Conservation (phyloP, 768 basidiomycete genomes). For the Mycena rebaudengoi region DNA sequence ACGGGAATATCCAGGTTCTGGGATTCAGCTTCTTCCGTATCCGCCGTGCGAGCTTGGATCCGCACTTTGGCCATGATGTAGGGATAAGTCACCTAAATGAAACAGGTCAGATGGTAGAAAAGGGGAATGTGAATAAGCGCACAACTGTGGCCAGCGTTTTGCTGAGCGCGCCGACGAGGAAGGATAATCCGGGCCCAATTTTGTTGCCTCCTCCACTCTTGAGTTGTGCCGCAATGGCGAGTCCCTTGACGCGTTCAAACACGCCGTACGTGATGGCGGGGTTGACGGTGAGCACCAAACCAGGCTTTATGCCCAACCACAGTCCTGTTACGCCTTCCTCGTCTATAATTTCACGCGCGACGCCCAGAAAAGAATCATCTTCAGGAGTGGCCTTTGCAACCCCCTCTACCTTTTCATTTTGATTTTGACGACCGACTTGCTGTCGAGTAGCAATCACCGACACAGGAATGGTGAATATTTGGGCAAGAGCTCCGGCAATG, state of each 20-base stretch:
- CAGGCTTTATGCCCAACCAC: slow-evolving; percentile 93
- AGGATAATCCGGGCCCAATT: slow-evolving; percentile 80
- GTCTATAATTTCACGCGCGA: slow-evolving; percentile 86
- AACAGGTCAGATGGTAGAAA: not conserved
- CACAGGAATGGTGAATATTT: slow-evolving; percentile 98
- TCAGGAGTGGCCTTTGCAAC: slow-evolving; percentile 27
- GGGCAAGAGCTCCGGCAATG: slow-evolving; percentile 90
- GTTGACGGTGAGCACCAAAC: slow-evolving; percentile 95
- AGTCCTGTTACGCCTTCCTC: slow-evolving; percentile 89
- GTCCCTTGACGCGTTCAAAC: slow-evolving; percentile 89
- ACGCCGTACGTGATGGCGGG: slow-evolving; percentile 97
- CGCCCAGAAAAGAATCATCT: slow-evolving; percentile 80
- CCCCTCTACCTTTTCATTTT: slow-evolving; percentile 14
- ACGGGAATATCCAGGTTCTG: slow-evolving; percentile 48
- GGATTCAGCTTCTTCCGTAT: slow-evolving; percentile 56
- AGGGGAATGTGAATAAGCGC: slow-evolving; percentile 38
- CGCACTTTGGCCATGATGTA: slow-evolving; percentile 98
- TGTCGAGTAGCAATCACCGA: slow-evolving; percentile 97
- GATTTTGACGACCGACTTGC: slow-evolving; percentile 73
- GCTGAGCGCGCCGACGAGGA: slow-evolving; percentile 89
- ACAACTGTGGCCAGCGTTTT: slow-evolving; percentile 97
- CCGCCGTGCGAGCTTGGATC: slow-evolving; percentile 84
- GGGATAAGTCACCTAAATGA: slow-evolving; percentile 84
- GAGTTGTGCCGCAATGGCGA: slow-evolving; percentile 66
- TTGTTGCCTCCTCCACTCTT: slow-evolving; percentile 58